Evolutionary conservation across 805 yeast species (phyloP), one percentile per base, ranked within the genome.

Genomic region (Wickerhamiella galacta): DNA sequence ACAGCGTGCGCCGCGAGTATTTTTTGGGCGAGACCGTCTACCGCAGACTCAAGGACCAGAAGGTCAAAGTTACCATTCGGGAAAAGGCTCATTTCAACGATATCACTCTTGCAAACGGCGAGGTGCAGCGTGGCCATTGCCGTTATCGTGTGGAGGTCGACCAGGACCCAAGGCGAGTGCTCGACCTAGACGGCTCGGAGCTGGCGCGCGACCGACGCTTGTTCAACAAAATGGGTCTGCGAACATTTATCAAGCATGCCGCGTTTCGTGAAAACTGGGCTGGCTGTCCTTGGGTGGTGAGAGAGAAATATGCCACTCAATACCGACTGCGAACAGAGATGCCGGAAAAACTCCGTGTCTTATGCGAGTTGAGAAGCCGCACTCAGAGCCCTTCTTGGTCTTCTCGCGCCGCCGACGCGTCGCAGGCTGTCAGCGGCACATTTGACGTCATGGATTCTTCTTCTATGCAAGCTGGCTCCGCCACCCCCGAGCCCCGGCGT

Each of bases 221-320:
- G 34, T 85, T 83, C 58, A 85, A 95, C 7, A 90, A 87, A 53
- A 76, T 85, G 70, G 66, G 78, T 34, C 77, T 90, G 23, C 78
- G 85, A 52, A 75, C 94, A n/a, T 75, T 90, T 51, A 65, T 85
- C 50, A 79, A 85, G 54, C 65, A 79, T 51, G 67, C 81, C 28
- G 66, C 81, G 50, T 64, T 77, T 6, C 70, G 93, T 35, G 79
- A 85, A 2, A 66, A 75, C 34, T 80, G 78, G 63, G 63, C 75
- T 27, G 95, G 96, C 3, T 87, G 95, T 3, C 96, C 96, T 3
- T 90, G 96, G 96, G 72, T 87, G 15, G 90, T 90, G 11, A 78
- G 75, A 49, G 72, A 70, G 17, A 73, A 75, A 42, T 81, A 70
- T 52, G 90, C 90, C 0, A 63, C 61, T 35, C 65, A 66, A 44